Conservation (phyloP, 2,329 filamentous ascomycete species). For the Tolypocladium guangdongense region DNA sequence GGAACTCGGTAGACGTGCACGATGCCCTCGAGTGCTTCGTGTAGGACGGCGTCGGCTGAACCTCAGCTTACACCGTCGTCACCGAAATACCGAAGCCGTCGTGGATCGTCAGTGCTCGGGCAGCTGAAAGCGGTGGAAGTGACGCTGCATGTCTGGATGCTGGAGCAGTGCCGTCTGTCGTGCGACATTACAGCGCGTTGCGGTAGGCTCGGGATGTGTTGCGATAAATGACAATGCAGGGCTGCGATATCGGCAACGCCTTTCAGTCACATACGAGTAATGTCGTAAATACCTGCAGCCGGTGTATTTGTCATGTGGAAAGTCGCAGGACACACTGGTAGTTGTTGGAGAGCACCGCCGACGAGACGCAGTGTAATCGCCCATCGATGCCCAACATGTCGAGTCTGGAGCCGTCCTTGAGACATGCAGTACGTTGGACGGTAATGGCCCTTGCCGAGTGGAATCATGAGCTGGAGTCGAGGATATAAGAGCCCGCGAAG, state of each 20-base stretch:
- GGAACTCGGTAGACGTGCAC: background rate
- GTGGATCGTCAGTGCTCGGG: background rate
- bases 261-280: background rate
- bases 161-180: background rate
- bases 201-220: background rate
- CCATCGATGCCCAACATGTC: background rate
- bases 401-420: background rate
- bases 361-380: background rate
- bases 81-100: background rate
- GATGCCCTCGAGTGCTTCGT: background rate
- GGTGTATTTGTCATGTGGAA: background rate
- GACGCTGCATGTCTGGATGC: background rate
- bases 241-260: background rate
- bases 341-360: background rate
- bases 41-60: background rate
- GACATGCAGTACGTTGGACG: no score
- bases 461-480: background rate
- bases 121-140: background rate
- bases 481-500: background rate
- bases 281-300: background rate
- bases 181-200: background rate
- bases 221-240: background rate
- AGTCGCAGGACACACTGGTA: background rate
- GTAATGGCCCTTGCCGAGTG: background rate
- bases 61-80: background rate